Conservation (phyloP, 352 stramenopile species). For the Phytophthora meadii region DNA sequence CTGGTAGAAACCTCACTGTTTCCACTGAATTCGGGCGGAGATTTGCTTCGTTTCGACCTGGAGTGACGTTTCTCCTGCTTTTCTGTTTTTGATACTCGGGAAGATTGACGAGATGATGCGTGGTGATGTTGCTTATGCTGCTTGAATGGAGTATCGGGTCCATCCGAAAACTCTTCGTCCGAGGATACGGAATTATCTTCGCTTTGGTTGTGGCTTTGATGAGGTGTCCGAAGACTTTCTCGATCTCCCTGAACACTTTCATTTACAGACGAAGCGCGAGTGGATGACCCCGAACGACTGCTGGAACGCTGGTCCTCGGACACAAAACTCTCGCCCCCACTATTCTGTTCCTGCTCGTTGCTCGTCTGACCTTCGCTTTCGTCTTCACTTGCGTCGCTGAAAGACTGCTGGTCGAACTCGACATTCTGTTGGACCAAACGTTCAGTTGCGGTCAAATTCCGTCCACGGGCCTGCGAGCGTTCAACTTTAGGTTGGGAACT, state of each 20-base stretch:
- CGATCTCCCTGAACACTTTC: not conserved
- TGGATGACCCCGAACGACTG: no score
- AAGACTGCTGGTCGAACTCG: slow-evolving; percentile 1
- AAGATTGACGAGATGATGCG: not conserved
- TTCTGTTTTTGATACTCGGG: not conserved
- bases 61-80: not conserved
- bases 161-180: slow-evolving; percentile 24
- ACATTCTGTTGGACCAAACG: not conserved
- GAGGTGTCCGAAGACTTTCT: not conserved
- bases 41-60: not conserved
- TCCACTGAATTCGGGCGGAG: not conserved
- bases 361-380: not conserved
- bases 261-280: no score
- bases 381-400: slow-evolving; percentile 15
- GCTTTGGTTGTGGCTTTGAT: slow-evolving; percentile 18
- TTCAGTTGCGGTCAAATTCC: not conserved
- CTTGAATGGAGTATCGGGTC: slow-evolving; percentile 15
- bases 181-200: slow-evolving; percentile 1
- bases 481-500: not conserved
- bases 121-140: not conserved
- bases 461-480: not conserved
- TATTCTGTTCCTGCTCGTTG: not conserved
- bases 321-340: not conserved
- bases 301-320: no score
- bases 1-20: not conserved